Conservation (phyloP, 148 eudicot genomes). For the Silene latifolia region DNA sequence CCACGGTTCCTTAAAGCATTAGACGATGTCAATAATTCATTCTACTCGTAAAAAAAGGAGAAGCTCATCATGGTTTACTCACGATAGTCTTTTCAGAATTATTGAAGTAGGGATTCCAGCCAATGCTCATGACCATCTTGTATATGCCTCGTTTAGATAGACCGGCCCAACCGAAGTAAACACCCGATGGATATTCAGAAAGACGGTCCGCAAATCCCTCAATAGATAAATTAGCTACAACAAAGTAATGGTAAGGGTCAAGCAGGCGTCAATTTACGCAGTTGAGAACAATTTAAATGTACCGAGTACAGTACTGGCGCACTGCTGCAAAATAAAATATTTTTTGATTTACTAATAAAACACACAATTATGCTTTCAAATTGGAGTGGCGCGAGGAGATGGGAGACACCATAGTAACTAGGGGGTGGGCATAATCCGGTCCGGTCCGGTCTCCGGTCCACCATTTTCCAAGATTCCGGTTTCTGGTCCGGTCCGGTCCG, state of each 20-base stretch:
- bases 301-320: no score
- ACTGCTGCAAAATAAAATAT: no score
- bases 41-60: neutral
- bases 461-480: no score
- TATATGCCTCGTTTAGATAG: slow-evolving; percentile 63
- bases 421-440: no score
- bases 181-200: slow-evolving; percentile 79
- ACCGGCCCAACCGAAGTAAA: slow-evolving; percentile 95
- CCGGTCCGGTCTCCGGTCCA: no score
- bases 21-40: neutral
- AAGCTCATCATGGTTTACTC: slow-evolving; percentile 35
- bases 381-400: neutral
- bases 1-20: slow-evolving; percentile 80
- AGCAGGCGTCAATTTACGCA: neutral
- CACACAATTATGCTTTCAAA: neutral
- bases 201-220: slow-evolving; percentile 60
- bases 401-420: neutral
- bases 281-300: no score
- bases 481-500: no score
- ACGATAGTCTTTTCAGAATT: slow-evolving; percentile 92
- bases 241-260: slow-evolving; percentile 3
- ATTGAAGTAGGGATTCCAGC: slow-evolving; percentile 91
- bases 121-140: slow-evolving; percentile 99
- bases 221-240: slow-evolving; percentile 73
- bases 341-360: no score